These are phyloP conservation scores for Gonium pectorale DNA, from an alignment of 139 green algal genomes.

Conservation along the genomic window DNA sequence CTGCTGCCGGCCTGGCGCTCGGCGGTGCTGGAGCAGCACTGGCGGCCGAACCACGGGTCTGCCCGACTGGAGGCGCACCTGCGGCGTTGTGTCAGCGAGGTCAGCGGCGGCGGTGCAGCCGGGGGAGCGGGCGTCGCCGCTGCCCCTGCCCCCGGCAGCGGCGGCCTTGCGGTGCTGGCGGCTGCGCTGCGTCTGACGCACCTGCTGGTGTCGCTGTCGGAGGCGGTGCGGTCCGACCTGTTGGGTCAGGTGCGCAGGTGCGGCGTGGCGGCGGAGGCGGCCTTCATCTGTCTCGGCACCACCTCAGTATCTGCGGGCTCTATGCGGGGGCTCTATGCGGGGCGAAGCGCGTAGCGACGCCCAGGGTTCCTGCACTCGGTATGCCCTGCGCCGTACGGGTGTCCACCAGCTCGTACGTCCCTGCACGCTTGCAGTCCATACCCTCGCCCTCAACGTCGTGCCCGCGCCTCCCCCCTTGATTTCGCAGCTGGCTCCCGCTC, in stretches of 20 bases:
- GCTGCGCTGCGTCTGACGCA: not conserved
- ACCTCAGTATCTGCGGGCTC: too few relatives aligned
- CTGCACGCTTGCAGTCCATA: too few relatives aligned
- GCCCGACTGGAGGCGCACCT: not conserved
- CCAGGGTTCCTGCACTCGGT: too few relatives aligned
- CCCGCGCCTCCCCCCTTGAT: too few relatives aligned
- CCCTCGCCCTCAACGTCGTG: too few relatives aligned
- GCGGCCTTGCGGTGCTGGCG: not conserved
- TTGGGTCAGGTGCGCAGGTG: not conserved
- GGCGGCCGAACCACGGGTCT: not conserved
- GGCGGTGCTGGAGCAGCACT: not conserved
- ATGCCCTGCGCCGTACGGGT: too few relatives aligned
- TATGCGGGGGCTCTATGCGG: too few relatives aligned
- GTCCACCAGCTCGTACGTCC: too few relatives aligned
- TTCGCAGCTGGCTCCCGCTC: not conserved
- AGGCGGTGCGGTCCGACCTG: not conserved
- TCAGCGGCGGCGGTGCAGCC: not conserved
- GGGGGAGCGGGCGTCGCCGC: not conserved
- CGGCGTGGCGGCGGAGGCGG: not conserved
- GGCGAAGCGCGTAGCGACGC: too few relatives aligned
- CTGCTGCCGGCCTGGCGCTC: constrained; percentile 1
- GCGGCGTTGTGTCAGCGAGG: not conserved
- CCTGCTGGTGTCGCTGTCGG: not conserved
- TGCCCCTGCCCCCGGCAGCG: not conserved
- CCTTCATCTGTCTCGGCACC: not conserved